These are phyloP conservation scores for Eutreptiella sp. DNA, from an alignment of 208 protist genomes.

Conservation along the genomic window DNA sequence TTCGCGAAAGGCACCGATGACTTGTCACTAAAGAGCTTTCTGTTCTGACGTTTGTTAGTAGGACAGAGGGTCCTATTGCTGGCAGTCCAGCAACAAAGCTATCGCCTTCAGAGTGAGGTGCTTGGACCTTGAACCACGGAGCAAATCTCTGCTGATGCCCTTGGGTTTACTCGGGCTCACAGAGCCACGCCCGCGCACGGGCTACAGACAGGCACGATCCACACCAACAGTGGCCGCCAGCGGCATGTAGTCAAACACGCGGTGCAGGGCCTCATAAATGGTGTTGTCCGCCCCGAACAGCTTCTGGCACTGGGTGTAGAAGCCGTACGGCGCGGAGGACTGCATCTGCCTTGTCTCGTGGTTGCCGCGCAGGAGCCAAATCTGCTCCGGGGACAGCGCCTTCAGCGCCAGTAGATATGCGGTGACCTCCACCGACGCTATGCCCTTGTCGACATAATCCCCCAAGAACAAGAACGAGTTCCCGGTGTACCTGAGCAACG, in stretches of 20 bases:
- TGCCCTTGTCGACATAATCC: slow-evolving; percentile 77
- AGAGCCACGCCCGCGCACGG: too few relatives aligned
- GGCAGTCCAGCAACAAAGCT: too few relatives aligned
- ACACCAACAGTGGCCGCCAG: slow-evolving; percentile 82
- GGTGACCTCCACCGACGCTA: slow-evolving; percentile 80
- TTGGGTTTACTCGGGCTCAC: too few relatives aligned
- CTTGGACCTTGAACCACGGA: too few relatives aligned
- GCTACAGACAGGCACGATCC: too few relatives aligned
- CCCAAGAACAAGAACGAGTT: slow-evolving; percentile 58
- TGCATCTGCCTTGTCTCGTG: slow-evolving; percentile 68
- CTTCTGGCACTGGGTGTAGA: slow-evolving; percentile 71
- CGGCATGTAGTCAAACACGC: slow-evolving; percentile 70
- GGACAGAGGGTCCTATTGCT: too few relatives aligned
- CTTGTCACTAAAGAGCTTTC: too few relatives aligned
- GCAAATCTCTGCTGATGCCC: too few relatives aligned
- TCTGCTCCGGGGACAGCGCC: slow-evolving; percentile 51
- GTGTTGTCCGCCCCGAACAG: slow-evolving; percentile 74
- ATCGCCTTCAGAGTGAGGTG: too few relatives aligned
- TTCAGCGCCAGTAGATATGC: slow-evolving; percentile 68
- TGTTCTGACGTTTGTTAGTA: too few relatives aligned
- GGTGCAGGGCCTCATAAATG: slow-evolving; percentile 69
- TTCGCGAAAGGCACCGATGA: too few relatives aligned
- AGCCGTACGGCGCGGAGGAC: slow-evolving; percentile 73
- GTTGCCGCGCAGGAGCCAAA: slow-evolving; percentile 58
- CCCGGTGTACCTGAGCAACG: slow-evolving; percentile 62